phyloP scores from a whole-genome alignment of 371 early-diverging fungal genomes.

The Circinella umbellata region DNA sequence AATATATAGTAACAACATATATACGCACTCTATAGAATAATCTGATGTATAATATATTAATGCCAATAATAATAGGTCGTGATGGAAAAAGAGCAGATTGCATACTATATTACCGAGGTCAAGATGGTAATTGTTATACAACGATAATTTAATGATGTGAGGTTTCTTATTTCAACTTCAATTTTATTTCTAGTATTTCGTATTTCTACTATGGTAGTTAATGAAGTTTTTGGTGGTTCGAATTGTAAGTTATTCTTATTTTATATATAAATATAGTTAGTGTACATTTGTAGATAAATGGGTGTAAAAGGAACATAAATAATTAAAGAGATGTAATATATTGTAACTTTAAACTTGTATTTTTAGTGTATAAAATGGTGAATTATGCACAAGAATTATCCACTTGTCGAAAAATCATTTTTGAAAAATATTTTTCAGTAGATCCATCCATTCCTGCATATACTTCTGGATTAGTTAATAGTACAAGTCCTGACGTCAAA shows the following conservation, averaged over 20 bases:
- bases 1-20: neutral
- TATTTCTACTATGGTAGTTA: constrained; percentile 66
- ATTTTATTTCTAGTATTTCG: constrained; percentile 43
- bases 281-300: too few relatives aligned
- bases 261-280: neutral
- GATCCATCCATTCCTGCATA: constrained; percentile 27
- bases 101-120: constrained; percentile 74
- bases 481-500: constrained; percentile 39
- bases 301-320: too few relatives aligned
- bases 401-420: constrained; percentile 69
- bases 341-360: neutral
- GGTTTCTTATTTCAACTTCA: neutral
- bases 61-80: constrained; percentile 35
- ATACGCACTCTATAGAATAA: neutral
- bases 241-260: constrained; percentile 43
- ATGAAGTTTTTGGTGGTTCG: constrained; percentile 63
- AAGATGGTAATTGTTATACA: constrained; percentile 51
- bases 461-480: constrained; percentile 23
- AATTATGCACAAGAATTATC: constrained; percentile 67
- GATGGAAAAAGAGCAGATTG: constrained; percentile 78
- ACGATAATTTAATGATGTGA: neutral
- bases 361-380: constrained; percentile 64
- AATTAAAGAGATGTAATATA: too few relatives aligned
- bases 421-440: constrained; percentile 66
- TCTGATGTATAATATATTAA: neutral